Evolutionary conservation across 129 eudicot species (phyloP), one percentile per base, ranked within the genome.

Genomic region (Apium graveolens): DNA sequence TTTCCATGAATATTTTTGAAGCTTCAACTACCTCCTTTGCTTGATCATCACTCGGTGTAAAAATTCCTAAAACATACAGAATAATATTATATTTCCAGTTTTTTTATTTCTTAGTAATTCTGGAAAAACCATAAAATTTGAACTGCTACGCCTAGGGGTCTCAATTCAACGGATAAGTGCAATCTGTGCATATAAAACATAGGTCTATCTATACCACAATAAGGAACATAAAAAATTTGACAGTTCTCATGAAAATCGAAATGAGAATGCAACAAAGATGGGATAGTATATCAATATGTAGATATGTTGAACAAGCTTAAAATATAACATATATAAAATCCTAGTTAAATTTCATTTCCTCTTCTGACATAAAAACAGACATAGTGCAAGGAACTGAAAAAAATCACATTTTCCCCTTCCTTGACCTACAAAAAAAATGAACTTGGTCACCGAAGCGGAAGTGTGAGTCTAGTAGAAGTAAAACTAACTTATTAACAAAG

Each of bases 21-120:
- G 98, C 97, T 5, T 84, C 89, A 77, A 94, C 51, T 8, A 95
- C 96, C 80, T 95, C 98, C 86, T 90, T 88, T 10, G 91, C 91
- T 76, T 91, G 83, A 43, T 92, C 96, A 86, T 95, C 97, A 78
- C 81, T 90, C 4, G 98, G 97, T 21, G 98, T 95, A 79, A 95
- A 95, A 39, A 95, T 84, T 77, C 98, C 98, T 94, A 31, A 20
- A 2, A 73, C 4, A 63, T 63, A 11, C n/a, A 55, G 39, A 55
- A 6, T 53, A 14, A 31, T 17, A 31, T 46, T 8, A 48, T 10
- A 4, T 46, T 27, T 31, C 43, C 65, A 31, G n/a, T 60, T 31
- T 48, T 46, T 48, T 32, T 9, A 75, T 9, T 48, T 43, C 8
- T 24, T 21, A 42, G 55, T 11, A 43, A 4, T 26, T 73, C 8